phyloP scores from a whole-genome alignment of 2,329 filamentous ascomycete species.

The Penicillium janthinellum region DNA sequence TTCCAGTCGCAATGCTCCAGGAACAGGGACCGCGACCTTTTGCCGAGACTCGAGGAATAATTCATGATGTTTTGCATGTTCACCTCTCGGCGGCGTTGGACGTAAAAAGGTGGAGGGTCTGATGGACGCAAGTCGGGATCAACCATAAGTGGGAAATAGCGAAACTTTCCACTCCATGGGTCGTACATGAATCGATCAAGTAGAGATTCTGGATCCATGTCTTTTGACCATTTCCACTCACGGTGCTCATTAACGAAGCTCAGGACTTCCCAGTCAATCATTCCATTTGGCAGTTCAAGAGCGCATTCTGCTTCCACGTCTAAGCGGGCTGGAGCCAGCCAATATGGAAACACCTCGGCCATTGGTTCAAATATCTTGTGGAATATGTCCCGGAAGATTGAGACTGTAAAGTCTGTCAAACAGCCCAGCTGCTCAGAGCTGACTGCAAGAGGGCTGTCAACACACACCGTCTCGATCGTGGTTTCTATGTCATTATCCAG shows the following conservation, averaged over 20 bases:
- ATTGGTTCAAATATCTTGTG: conserved; percentile 77
- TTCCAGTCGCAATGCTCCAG: conserved; percentile 58
- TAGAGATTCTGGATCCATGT: conserved; percentile 44
- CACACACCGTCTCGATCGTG: conserved; percentile 53
- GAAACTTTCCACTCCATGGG: conserved; percentile 58
- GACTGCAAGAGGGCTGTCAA: conserved; percentile 40
- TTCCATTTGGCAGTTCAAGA: conserved; percentile 8
- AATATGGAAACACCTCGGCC: conserved; percentile 73
- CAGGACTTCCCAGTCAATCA: conserved; percentile 51
- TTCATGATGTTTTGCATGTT: conserved; percentile 70
- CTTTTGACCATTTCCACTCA: conserved; percentile 50
- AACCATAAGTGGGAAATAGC: conserved; percentile 55
- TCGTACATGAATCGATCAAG: conserved; percentile 58
- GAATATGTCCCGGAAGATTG: conserved; percentile 80
- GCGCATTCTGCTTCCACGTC: conserved; percentile 7
- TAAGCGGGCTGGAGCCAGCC: conserved; percentile 65
- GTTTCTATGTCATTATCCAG: conserved; percentile 67
- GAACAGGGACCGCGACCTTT: conserved; percentile 57
- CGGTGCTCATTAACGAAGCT: conserved; percentile 41
- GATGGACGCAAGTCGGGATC: conserved; percentile 36
- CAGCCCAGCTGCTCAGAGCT: conserved; percentile 51
- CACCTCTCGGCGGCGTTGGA: conserved; percentile 37
- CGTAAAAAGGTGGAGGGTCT: conserved; percentile 37
- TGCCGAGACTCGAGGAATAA: conserved; percentile 78
- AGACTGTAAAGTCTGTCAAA: conserved; percentile 73